A percentile compares a stretch with the other conserved stretches of the same genome.
Conservation (phyloP, 768 basidiomycete species). For the Mycena belliarum region DNA sequence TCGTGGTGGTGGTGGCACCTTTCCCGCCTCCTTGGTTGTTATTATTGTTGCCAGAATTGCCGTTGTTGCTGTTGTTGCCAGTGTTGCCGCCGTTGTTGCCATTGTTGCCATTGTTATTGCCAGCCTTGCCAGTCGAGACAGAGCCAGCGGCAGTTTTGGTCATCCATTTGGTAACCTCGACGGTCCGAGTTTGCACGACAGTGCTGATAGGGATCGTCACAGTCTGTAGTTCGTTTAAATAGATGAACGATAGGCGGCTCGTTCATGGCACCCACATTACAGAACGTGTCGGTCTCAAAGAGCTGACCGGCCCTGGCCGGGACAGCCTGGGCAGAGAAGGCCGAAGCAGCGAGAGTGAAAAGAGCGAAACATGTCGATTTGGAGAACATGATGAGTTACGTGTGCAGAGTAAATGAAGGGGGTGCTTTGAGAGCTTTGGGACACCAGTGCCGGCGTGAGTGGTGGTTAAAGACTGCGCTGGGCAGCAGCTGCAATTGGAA, state of each 20-base stretch:
- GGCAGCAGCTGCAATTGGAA: conserved; percentile 7
- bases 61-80: too few relatives aligned
- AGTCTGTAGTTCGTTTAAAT: background rate
- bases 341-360: conserved; percentile 9
- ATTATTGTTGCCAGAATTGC: too few relatives aligned
- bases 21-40: background rate
- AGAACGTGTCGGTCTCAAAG: conserved; percentile 15
- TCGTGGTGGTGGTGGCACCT: background rate
- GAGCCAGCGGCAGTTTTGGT: background rate
- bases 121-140: background rate
- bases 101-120: too few relatives aligned
- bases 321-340: conserved; percentile 6
- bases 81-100: background rate
- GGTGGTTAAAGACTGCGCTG: conserved; percentile 6
- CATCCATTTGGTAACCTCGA: conserved; percentile 3
- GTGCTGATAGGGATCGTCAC: conserved; percentile 10
- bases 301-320: background rate
- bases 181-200: conserved; percentile 7
- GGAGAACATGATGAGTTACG: conserved; percentile 11
- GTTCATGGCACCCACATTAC: conserved; percentile 1
- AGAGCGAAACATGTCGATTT: conserved; percentile 17
- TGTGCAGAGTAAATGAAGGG: conserved; percentile 7
- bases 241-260: background rate
- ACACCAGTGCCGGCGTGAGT: conserved; percentile 16
- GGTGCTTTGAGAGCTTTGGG: conserved; percentile 18